Conservation (phyloP, 495 filamentous ascomycete species). For the Letharia columbiana region DNA sequence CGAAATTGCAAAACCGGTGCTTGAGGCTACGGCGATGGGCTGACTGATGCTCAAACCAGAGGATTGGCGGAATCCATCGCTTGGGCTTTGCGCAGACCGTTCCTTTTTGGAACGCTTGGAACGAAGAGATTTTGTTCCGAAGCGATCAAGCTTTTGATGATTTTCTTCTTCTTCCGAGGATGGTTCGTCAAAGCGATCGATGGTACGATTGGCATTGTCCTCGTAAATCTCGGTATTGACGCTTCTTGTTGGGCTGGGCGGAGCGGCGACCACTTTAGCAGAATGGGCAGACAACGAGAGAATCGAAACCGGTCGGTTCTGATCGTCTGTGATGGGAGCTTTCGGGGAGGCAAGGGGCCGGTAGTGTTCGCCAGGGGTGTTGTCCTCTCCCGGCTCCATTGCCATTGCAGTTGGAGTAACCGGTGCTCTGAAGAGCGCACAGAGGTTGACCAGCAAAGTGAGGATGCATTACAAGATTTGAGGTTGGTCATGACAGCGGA, state of each 20-base stretch:
- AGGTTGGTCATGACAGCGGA: neutral
- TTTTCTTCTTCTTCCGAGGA: conserved; percentile 9
- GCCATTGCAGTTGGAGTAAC: neutral
- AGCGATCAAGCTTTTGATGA: neutral
- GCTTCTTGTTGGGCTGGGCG: conserved; percentile 11
- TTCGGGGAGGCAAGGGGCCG: conserved; percentile 3
- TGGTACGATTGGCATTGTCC: conserved; percentile 4
- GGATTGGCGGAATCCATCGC: neutral
- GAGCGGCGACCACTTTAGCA: conserved; percentile 4
- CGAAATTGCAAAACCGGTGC: neutral
- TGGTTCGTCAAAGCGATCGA: conserved; percentile 2
- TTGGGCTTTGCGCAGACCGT: neutral
- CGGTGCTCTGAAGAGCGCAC: neutral
- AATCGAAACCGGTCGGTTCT: conserved; percentile 10
- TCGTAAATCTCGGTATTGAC: conserved; percentile 9
- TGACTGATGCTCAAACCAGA: neutral
- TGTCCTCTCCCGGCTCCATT: neutral
- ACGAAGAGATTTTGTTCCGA: neutral
- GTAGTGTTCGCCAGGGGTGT: neutral
- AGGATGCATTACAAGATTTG: neutral
- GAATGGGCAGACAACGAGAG: conserved; percentile 9
- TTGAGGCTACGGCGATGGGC: conserved; percentile 1
- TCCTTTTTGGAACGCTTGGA: neutral
- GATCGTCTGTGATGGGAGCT: conserved; percentile 5
- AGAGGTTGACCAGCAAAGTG: neutral